These are phyloP conservation scores for Lactuca saligna DNA, from an alignment of 129 eudicot species.

Conservation along the genomic window DNA sequence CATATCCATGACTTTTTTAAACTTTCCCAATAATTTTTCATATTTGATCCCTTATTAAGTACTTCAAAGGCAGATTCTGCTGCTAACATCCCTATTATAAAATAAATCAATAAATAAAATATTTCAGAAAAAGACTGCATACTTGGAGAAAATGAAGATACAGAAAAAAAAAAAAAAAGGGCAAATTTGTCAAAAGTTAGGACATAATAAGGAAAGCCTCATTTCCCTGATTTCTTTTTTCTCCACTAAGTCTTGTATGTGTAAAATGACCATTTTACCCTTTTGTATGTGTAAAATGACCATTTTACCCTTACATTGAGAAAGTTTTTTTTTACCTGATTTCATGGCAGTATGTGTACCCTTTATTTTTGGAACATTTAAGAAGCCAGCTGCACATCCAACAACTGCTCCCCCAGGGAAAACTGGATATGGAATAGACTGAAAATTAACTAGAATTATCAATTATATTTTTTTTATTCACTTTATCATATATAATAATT, in stretches of 20 bases:
- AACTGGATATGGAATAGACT: constrained; percentile 99
- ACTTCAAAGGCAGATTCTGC: constrained; percentile 80
- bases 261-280: too few relatives aligned
- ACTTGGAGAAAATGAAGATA: not conserved
- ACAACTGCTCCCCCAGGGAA: constrained; percentile 99
- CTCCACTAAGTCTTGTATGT: not conserved
- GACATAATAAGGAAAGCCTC: too few relatives aligned
- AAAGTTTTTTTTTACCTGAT: constrained; percentile 67
- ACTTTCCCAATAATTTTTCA: constrained; percentile 71
- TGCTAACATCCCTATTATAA: constrained; percentile 77
- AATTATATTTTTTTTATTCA: constrained; percentile 29
- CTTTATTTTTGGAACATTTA: constrained; percentile 95
- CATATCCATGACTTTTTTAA: constrained; percentile 85
- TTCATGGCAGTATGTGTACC: constrained; percentile 99
- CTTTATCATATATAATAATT: constrained; percentile 5
- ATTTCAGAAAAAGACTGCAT: not conserved
- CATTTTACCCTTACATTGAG: too few relatives aligned
- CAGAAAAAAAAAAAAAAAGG: too few relatives aligned
- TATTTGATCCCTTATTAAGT: constrained; percentile 61
- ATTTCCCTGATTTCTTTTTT: not conserved
- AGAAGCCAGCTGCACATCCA: constrained; percentile 97
- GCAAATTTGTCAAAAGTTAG: too few relatives aligned
- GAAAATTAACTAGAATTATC: constrained; percentile 67
- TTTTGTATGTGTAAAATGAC: too few relatives aligned
- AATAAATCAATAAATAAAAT: not conserved